phyloP scores from a whole-genome alignment of 2,329 filamentous ascomycete genomes.

The Fusarium proliferatum region DNA sequence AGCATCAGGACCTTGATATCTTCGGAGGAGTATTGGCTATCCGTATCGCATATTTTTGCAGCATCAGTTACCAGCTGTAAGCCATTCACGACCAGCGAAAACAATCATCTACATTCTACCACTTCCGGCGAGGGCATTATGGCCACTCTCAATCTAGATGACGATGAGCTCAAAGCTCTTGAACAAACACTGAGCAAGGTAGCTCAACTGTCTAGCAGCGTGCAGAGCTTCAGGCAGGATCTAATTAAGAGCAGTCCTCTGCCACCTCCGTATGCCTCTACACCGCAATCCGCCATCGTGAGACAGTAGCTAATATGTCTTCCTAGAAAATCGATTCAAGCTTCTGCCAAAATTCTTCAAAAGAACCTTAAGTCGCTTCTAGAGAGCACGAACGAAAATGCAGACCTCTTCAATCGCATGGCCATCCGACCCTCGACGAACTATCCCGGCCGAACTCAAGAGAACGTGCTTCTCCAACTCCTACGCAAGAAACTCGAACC shows the following conservation, averaged over 20 bases:
- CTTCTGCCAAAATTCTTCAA: conserved; percentile 77
- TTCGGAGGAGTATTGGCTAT: not conserved
- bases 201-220: conserved; percentile 74
- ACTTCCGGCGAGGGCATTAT: conserved; percentile 37
- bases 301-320: conserved; percentile 11
- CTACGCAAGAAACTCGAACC: conserved; percentile 88
- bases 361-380: conserved; percentile 76
- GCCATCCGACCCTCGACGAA: conserved; percentile 81
- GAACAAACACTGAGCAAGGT: conserved; percentile 78
- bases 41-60: not conserved
- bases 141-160: conserved; percentile 61
- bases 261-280: conserved; percentile 68
- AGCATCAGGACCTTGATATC: not conserved
- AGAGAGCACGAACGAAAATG: conserved; percentile 71
- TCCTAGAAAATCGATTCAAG: conserved; percentile 74
- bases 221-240: conserved; percentile 71
- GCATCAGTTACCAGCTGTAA: not conserved
- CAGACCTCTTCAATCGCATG: conserved; percentile 74
- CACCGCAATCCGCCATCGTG: not conserved
- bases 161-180: conserved; percentile 73
- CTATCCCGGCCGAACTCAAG: conserved; percentile 77
- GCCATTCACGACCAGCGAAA: not conserved
- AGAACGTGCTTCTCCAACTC: conserved; percentile 73
- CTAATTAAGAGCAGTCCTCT: conserved; percentile 72
- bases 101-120: not conserved